Base-by-base conservation (phyloP, 768 basidiomycete genomes). In the Pleurotus djamor region DNA sequence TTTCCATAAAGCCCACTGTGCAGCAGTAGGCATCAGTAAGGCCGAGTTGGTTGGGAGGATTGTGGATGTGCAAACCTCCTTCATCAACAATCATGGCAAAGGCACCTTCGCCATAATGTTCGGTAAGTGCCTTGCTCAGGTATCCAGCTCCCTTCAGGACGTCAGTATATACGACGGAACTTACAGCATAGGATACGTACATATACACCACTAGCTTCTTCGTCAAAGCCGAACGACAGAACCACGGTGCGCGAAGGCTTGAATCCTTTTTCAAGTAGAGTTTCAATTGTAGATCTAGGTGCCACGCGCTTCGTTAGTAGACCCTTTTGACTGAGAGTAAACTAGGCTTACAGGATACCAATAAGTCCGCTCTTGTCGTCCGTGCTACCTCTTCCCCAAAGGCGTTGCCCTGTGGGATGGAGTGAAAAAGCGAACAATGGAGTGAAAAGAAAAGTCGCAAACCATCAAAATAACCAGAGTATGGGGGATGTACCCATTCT, bases 61-160 rank as follows among this genome's bases (percentile, higher is more conserved):
- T 16, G 8, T 16, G n/a, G 32, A 69, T 76, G 66, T 69, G 21
- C 21, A 28, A 28, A 86, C 92, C 84, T 36, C 95, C 94, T 77
- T 98, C 96, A 67, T 98, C 96, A 36, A 98, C 79, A 48, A 97
- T 70, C 68, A 96, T 79, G 0, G 90, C 85, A 67, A 93, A 85
- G 4, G 83, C 81, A 66, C 93, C 71, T 60, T 82, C 68, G 37
- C 94, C 94, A 67, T 91, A 96, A 13, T 76, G 79, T 2, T 78
- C 64, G 49, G 83, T 68, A 34, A 97, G 72, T 48, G 74, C 73
- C 9, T 72, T 66, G 0, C 77, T 75, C 44, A 90, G 74, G 3
- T 67, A 65, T 28, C 69, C 70, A 7, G 87, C 89, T 35, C 88
- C 88, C 84, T 89, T 61, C 32, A n/a, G 32, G 44, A 12, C 45